phyloP scores from a whole-genome alignment of 352 stramenopile genomes.

The Aphanomyces euteiches region DNA sequence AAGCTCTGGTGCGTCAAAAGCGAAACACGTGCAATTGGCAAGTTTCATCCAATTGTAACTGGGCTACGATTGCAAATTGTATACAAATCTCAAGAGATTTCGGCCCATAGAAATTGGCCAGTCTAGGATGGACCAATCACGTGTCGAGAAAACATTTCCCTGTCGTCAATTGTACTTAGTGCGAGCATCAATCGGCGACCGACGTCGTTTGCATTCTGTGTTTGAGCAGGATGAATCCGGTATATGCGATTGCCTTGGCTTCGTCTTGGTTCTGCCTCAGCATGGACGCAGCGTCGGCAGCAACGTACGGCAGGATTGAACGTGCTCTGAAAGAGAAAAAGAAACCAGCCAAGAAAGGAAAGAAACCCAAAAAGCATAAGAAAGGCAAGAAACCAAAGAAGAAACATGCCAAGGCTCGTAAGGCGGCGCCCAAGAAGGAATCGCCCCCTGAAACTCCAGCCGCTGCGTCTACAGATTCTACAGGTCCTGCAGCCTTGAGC shows the following conservation, averaged over 20 bases:
- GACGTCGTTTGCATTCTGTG: background rate
- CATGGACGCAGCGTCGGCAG: background rate
- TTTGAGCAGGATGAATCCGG: slow-evolving; percentile 5
- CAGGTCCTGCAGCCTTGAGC: too few relatives aligned
- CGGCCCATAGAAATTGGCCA: background rate
- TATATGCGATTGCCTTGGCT: slow-evolving; percentile 7
- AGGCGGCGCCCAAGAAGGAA: too few relatives aligned
- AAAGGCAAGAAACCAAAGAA: slow-evolving; percentile 12
- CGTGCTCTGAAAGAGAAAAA: background rate
- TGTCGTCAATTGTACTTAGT: background rate
- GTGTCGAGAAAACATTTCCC: background rate
- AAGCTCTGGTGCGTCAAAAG: too few relatives aligned
- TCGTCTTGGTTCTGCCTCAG: slow-evolving; percentile 2
- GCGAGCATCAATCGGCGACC: background rate
- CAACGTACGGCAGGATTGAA: background rate
- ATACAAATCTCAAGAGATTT: too few relatives aligned
- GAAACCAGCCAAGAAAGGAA: background rate
- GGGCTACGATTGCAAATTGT: too few relatives aligned
- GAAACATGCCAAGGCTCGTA: background rate
- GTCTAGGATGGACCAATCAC: background rate
- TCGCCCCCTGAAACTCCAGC: too few relatives aligned
- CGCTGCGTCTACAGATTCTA: too few relatives aligned
- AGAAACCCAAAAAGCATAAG: background rate
- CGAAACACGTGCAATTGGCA: too few relatives aligned
- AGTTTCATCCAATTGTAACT: too few relatives aligned